Evolutionary conservation across 78 protist genomes (phyloP).

Genomic region (Polysphondylium violaceum): DNA sequence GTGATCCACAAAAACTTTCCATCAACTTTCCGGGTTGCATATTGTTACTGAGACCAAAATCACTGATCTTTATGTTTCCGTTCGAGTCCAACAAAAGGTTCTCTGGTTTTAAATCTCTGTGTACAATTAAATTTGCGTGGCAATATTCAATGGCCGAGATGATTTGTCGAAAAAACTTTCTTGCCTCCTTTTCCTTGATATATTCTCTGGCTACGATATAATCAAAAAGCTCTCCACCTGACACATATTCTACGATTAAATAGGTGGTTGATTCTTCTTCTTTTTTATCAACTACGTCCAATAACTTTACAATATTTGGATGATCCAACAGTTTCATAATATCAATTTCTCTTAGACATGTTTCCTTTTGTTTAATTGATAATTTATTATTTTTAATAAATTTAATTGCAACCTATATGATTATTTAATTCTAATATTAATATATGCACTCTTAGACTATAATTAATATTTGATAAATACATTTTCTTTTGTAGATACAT

Average conservation of each 20-base stretch:
- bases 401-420: constrained; percentile 84
- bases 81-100: constrained; percentile 87
- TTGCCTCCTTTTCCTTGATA: constrained; percentile 79
- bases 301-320: constrained; percentile 81
- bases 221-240: constrained; percentile 85
- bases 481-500: constrained; percentile 56
- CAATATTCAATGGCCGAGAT: constrained; percentile 80
- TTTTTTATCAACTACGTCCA: constrained; percentile 71
- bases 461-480: not conserved
- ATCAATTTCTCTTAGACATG: constrained; percentile 79
- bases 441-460: no score
- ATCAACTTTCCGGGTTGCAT: constrained; percentile 79
- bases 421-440: not conserved
- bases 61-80: constrained; percentile 90
- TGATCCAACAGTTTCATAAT: constrained; percentile 75
- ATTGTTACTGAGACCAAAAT: constrained; percentile 88
- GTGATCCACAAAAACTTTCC: constrained; percentile 90
- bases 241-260: constrained; percentile 55
- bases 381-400: constrained; percentile 62
- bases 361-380: constrained; percentile 57
- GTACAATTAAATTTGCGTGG: constrained; percentile 84
- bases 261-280: constrained; percentile 39
- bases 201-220: constrained; percentile 71
- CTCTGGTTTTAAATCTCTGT: constrained; percentile 94
- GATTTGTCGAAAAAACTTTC: constrained; percentile 76